A percentile compares a stretch with the other conserved stretches of the same genome.
Evolutionary conservation across 176 grass and related monocot species (phyloP).

Genomic region (Canna indica): DNA sequence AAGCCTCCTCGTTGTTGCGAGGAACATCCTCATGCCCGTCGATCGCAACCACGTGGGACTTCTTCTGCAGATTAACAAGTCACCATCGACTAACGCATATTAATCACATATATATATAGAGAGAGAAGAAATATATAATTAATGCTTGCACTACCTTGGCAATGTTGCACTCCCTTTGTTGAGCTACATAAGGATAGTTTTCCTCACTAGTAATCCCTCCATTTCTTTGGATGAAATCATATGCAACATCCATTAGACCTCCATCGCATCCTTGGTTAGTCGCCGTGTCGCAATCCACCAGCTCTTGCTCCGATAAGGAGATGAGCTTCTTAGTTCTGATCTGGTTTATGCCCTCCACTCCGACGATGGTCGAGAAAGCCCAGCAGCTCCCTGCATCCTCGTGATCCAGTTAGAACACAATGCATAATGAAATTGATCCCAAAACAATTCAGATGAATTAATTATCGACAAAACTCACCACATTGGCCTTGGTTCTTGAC

Average conservation of each 20-base stretch:
- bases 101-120: not conserved
- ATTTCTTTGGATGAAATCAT: constrained; percentile 51
- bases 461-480: constrained; percentile 21
- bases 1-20: constrained; percentile 31
- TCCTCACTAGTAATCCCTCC: constrained; percentile 62
- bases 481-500: constrained; percentile 88
- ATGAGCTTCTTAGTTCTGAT: constrained; percentile 51
- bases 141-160: too few species aligned
- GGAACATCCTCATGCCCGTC: constrained; percentile 63
- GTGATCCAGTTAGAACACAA: too few species aligned
- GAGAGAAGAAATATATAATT: not conserved
- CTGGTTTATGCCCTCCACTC: constrained; percentile 78
- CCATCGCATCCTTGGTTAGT: constrained; percentile 62
- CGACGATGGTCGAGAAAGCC: constrained; percentile 60
- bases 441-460: not conserved
- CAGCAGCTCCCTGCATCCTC: constrained; percentile 57
- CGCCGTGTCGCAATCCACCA: constrained; percentile 43
- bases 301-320: constrained; percentile 75
- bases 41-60: constrained; percentile 39
- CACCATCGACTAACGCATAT: too few species aligned
- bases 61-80: constrained; percentile 35
- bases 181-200: constrained; percentile 45
- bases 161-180: constrained; percentile 34
- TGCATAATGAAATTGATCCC: too few species aligned
- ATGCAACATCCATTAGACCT: constrained; percentile 67